phyloP scores from a whole-genome alignment of 2,329 filamentous ascomycete genomes.

The Pezizomycotina sp. region DNA sequence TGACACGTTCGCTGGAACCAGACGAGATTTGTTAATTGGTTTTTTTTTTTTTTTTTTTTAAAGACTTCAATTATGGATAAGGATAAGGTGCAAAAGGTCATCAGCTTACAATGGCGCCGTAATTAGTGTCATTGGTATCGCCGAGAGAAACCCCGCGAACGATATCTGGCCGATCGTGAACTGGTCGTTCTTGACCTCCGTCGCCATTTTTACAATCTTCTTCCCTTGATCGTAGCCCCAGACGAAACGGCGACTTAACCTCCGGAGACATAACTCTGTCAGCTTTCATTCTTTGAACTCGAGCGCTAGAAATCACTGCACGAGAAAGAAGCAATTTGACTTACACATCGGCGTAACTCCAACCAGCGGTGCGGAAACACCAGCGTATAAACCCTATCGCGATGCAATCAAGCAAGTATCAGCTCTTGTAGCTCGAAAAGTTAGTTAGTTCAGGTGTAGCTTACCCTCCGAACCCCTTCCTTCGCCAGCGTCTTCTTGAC shows the following conservation, averaged over 20 bases:
- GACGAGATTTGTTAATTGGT: no score
- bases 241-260: conserved; percentile 51
- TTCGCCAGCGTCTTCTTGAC: conserved; percentile 73
- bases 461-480: conserved; percentile 53
- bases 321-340: no score
- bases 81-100: not conserved
- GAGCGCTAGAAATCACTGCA: no score
- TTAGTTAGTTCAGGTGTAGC: conserved; percentile 7
- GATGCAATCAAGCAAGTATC: conserved; percentile 3
- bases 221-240: conserved; percentile 96
- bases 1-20: conserved; percentile 83
- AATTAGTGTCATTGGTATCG: conserved; percentile 91
- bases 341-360: conserved; percentile 98
- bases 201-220: conserved; percentile 55
- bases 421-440: not conserved
- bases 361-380: conserved; percentile 82
- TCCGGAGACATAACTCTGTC: not conserved
- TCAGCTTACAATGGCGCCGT: conserved; percentile 72
- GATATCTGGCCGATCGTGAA: conserved; percentile 78
- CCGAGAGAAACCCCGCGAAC: conserved; percentile 89
- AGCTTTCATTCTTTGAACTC: no score
- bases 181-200: conserved; percentile 45
- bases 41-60: not conserved
- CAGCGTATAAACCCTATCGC: conserved; percentile 72
- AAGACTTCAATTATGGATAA: not conserved